Evolutionary conservation across 768 basidiomycete genomes (phyloP).

Genomic region (Saitozyma podzolica): DNA sequence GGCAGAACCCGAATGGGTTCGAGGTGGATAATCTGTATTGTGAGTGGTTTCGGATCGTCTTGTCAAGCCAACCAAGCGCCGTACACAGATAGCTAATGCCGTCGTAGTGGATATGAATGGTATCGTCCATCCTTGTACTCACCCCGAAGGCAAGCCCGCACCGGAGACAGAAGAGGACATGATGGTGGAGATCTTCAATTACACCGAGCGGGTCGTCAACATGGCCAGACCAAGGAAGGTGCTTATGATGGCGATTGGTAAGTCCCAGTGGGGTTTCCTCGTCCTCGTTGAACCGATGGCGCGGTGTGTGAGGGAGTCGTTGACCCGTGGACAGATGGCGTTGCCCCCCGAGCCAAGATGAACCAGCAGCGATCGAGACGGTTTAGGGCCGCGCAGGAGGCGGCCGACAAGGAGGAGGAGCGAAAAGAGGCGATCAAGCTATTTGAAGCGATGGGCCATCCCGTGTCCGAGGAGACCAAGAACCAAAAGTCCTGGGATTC

Average conservation of each 20-base stretch:
- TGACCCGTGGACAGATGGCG: slow-evolving; percentile 67
- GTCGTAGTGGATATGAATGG: slow-evolving; percentile 88
- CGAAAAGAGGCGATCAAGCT: slow-evolving; percentile 74
- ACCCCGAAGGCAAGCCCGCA: slow-evolving; percentile 94
- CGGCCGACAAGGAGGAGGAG: slow-evolving; percentile 87
- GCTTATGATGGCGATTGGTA: slow-evolving; percentile 97
- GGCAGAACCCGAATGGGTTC: slow-evolving; percentile 87
- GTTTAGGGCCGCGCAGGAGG: slow-evolving; percentile 92
- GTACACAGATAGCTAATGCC: too few species aligned
- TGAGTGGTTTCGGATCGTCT: slow-evolving; percentile 15
- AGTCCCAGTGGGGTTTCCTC: slow-evolving; percentile 37
- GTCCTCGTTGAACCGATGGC: slow-evolving; percentile 9
- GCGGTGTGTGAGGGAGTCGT: background rate
- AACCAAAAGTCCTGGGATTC: slow-evolving; percentile 90
- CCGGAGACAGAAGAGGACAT: slow-evolving; percentile 98
- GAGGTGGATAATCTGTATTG: slow-evolving; percentile 94
- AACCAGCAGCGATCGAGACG: slow-evolving; percentile 98
- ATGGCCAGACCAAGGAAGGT: slow-evolving; percentile 94
- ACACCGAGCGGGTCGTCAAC: slow-evolving; percentile 94
- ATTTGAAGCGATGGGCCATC: slow-evolving; percentile 98
- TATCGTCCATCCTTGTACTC: slow-evolving; percentile 99
- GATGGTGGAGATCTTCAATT: slow-evolving; percentile 97
- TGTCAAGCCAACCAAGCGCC: too few species aligned
- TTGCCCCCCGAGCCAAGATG: slow-evolving; percentile 98
- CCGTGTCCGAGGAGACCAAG: slow-evolving; percentile 70